These are phyloP conservation scores for Trifolium fragiferum DNA, from an alignment of 306 rosid genomes.

Conservation along the genomic window DNA sequence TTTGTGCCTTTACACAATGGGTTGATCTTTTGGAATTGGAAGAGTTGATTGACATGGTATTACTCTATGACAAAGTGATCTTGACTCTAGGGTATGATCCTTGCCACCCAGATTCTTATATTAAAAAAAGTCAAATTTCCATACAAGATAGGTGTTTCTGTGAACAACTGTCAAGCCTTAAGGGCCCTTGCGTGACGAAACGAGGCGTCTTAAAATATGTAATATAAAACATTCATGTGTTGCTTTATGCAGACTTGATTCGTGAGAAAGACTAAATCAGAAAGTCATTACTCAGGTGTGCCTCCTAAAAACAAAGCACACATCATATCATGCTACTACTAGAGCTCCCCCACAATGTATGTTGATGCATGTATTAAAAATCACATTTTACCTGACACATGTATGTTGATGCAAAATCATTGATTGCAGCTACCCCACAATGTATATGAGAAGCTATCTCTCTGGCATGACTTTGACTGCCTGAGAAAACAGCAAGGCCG, in stretches of 20 bases:
- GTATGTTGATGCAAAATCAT: conserved; percentile 81
- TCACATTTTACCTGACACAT: conserved; percentile 80
- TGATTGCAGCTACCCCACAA: conserved; percentile 81
- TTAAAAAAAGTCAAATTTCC: not conserved
- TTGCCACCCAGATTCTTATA: not conserved
- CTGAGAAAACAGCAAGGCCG: conserved; percentile 94
- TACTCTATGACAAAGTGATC: not conserved
- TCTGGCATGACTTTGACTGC: conserved; percentile 74
- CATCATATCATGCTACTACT: conserved; percentile 19
- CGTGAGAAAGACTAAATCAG: not conserved
- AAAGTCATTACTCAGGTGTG: conserved; percentile 11
- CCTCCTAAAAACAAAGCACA: conserved; percentile 4
- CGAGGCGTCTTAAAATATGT: not conserved
- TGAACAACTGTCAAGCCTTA: not conserved
- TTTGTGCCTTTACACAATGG: not conserved
- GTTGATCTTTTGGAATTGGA: not conserved
- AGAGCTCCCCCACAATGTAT: too few species aligned
- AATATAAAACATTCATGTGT: not conserved
- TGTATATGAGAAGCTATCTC: conserved; percentile 81
- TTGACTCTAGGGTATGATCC: not conserved
- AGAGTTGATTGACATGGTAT: not conserved
- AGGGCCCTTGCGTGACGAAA: not conserved
- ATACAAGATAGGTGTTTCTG: not conserved
- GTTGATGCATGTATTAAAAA: too few species aligned
- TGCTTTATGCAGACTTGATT: conserved; percentile 6